Evolutionary conservation across 2,329 filamentous ascomycete species (phyloP).

Genomic region (Alternaria novae-zelandiae): DNA sequence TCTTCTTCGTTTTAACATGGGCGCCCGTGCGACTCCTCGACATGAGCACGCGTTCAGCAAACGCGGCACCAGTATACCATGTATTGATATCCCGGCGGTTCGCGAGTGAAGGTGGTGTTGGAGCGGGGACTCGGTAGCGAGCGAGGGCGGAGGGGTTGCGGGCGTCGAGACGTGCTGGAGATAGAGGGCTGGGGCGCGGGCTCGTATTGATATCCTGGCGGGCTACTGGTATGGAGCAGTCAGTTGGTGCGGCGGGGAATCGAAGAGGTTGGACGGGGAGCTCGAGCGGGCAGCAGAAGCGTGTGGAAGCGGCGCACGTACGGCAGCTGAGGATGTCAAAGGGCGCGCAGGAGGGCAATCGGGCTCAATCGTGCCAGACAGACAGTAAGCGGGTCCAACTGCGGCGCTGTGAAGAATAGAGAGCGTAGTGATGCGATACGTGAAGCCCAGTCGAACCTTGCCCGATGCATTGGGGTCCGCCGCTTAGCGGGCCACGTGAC

Average conservation of each 20-base stretch:
- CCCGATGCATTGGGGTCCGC: constrained; percentile 12
- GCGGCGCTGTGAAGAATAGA: constrained; percentile 47
- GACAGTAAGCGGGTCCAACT: constrained; percentile 29
- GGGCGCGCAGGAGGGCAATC: constrained; percentile 34
- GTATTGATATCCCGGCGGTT: constrained; percentile 21
- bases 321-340: constrained; percentile 24
- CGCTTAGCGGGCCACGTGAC: constrained; percentile 27
- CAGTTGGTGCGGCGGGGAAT: constrained; percentile 28
- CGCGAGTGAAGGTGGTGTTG: constrained; percentile 17
- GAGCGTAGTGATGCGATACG: constrained; percentile 45
- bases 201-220: constrained; percentile 27
- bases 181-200: constrained; percentile 8
- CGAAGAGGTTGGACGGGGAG: constrained; percentile 24
- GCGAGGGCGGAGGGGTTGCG: constrained; percentile 16
- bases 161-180: constrained; percentile 6
- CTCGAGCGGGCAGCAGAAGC: constrained; percentile 30
- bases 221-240: constrained; percentile 22
- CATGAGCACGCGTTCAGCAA: constrained; percentile 42
- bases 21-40: constrained; percentile 43
- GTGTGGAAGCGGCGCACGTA: constrained; percentile 39
- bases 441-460: constrained; percentile 21
- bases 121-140: constrained; percentile 23
- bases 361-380: constrained; percentile 41
- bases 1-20: constrained; percentile 59
- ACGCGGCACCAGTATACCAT: constrained; percentile 37